Conservation (phyloP, 2,329 filamentous ascomycete species). For the Botryotinia convoluta region DNA sequence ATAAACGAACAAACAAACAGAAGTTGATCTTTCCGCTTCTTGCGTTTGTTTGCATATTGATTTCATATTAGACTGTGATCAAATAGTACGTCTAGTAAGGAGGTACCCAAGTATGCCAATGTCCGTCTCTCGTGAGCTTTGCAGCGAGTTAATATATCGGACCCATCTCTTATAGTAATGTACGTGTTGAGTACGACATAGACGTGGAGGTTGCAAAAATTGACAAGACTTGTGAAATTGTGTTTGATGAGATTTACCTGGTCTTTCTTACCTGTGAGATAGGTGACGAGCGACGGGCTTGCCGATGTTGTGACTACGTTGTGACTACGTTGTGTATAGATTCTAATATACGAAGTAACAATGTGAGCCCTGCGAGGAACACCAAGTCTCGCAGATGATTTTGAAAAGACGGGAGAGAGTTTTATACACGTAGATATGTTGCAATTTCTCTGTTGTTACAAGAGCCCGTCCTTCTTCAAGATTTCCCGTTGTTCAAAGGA, state of each 20-base stretch:
- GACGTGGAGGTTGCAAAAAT: background rate
- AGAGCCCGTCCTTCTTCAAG: slow-evolving; percentile 5
- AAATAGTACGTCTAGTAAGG: background rate
- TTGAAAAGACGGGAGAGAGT: background rate
- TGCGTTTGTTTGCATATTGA: slow-evolving; percentile 12
- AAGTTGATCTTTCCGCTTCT: background rate
- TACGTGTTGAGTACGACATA: background rate
- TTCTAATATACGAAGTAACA: slow-evolving; percentile 17
- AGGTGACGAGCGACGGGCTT: slow-evolving; percentile 14
- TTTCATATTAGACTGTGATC: slow-evolving; percentile 9
- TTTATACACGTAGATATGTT: slow-evolving; percentile 10
- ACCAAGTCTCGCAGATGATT: slow-evolving; percentile 14
- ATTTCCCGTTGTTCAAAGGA: background rate
- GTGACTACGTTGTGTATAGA: slow-evolving; percentile 14
- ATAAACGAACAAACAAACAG: background rate
- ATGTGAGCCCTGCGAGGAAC: slow-evolving; percentile 13
- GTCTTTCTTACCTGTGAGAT: slow-evolving; percentile 7
- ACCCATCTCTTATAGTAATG: slow-evolving; percentile 14
- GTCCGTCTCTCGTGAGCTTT: slow-evolving; percentile 19
- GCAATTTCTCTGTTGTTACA: slow-evolving; percentile 1
- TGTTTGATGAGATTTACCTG: slow-evolving; percentile 10
- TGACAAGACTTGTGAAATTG: background rate
- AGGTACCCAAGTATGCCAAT: slow-evolving; percentile 12
- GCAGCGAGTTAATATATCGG: slow-evolving; percentile 16
- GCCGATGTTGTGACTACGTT: slow-evolving; percentile 20